Evolutionary conservation across 441 rosid genomes (phyloP).

Genomic region (Sinapis alba): DNA sequence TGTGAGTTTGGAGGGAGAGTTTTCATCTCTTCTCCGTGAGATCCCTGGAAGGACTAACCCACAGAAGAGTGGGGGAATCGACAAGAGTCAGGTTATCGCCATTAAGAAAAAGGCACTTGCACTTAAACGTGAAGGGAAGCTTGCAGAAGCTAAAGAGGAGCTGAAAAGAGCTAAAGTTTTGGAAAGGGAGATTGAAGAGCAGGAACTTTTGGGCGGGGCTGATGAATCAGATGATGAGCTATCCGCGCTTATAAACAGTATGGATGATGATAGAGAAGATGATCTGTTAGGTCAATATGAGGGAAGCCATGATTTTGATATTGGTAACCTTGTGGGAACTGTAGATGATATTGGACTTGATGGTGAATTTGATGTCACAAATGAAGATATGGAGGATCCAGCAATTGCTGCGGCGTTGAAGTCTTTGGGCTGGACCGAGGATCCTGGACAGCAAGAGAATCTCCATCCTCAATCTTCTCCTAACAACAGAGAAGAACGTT

Average conservation of each 20-base stretch:
- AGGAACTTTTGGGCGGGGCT: slow-evolving; percentile 69
- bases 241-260: slow-evolving; percentile 60
- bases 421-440: slow-evolving; percentile 85
- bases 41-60: slow-evolving; percentile 46
- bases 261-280: slow-evolving; percentile 67
- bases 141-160: slow-evolving; percentile 97
- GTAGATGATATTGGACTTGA: slow-evolving; percentile 57
- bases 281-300: slow-evolving; percentile 47
- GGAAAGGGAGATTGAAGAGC: slow-evolving; percentile 92
- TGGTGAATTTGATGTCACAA: slow-evolving; percentile 78
- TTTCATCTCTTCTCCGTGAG: slow-evolving; percentile 76
- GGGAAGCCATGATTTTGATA: slow-evolving; percentile 44
- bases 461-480: slow-evolving; percentile 29
- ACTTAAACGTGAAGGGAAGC: slow-evolving; percentile 91
- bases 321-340: slow-evolving; percentile 51
- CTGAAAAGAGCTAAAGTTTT: slow-evolving; percentile 83
- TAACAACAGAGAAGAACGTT: slow-evolving; percentile 48
- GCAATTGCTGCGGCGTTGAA: slow-evolving; percentile 69
- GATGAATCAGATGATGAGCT: slow-evolving; percentile 96
- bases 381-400: slow-evolving; percentile 85
- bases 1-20: slow-evolving; percentile 80
- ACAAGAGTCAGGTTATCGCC: slow-evolving; percentile 64
- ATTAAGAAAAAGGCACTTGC: slow-evolving; percentile 80
- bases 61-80: slow-evolving; percentile 44
- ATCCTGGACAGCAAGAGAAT: slow-evolving; percentile 43